Evolutionary conservation across 495 filamentous ascomycete species (phyloP).

Genomic region (Annulohypoxylon bovei): DNA sequence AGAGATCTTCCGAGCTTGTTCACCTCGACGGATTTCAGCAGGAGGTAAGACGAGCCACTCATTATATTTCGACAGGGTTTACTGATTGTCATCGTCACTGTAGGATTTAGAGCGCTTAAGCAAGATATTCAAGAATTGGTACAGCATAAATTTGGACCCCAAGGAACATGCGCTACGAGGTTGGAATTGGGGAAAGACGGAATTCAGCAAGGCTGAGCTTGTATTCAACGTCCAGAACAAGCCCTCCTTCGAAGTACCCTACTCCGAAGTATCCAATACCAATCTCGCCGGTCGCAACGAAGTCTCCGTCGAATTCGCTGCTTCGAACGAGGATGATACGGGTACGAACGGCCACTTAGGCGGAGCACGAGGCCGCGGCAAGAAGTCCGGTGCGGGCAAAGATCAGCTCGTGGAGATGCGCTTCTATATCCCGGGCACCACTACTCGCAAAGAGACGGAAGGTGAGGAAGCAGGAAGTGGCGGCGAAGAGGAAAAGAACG

Average conservation of each 20-base stretch:
- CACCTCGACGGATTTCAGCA: constrained; percentile 95
- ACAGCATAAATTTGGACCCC: constrained; percentile 88
- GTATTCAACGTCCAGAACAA: constrained; percentile 97
- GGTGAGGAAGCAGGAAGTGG: constrained; percentile 74
- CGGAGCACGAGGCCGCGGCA: constrained; percentile 80
- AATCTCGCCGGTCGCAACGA: constrained; percentile 98
- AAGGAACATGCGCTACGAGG: constrained; percentile 94
- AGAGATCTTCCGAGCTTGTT: constrained; percentile 82
- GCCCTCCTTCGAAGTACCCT: constrained; percentile 97
- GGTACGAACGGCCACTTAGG: constrained; percentile 79
- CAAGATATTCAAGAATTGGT: constrained; percentile 96
- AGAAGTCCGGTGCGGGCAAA: constrained; percentile 84
- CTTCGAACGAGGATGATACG: constrained; percentile 73
- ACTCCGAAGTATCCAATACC: constrained; percentile 96
- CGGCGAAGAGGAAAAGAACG: constrained; percentile 87
- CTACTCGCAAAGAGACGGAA: constrained; percentile 84
- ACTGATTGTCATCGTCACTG: background rate
- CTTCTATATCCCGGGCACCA: constrained; percentile 96
- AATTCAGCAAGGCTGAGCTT: constrained; percentile 94
- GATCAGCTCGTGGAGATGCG: constrained; percentile 98
- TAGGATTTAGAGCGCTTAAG: constrained; percentile 89
- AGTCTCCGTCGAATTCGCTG: constrained; percentile 91
- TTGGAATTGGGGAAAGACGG: constrained; percentile 99
- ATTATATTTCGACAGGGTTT: constrained; percentile 10
- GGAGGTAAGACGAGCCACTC: constrained; percentile 66